A percentile compares a stretch with the other conserved stretches of the same genome.
Conservation (phyloP, 2,329 filamentous ascomycete genomes). For the Penicillium sp. region DNA sequence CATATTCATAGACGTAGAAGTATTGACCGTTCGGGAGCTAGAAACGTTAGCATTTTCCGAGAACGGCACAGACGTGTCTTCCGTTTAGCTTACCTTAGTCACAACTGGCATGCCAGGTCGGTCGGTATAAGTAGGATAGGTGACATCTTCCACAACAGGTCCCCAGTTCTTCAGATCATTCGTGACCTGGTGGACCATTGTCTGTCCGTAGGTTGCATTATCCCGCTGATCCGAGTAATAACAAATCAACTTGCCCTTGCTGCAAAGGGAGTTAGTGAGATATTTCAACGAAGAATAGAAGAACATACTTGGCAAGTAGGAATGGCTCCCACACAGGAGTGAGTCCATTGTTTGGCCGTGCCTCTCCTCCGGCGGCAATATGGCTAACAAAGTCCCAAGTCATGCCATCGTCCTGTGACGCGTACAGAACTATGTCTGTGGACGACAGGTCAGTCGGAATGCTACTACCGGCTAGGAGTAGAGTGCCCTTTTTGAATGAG, state of each 20-base stretch:
- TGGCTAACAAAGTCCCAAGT: constrained; percentile 67
- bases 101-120: constrained; percentile 69
- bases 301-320: constrained; percentile 49
- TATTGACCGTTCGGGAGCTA: constrained; percentile 58
- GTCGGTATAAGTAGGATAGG: constrained; percentile 52
- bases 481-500: constrained; percentile 58
- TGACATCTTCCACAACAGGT: constrained; percentile 59
- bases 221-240: constrained; percentile 73
- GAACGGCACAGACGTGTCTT: neutral
- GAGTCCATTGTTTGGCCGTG: constrained; percentile 60
- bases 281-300: neutral
- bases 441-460: constrained; percentile 53
- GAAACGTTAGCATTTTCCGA: neutral
- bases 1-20: constrained; percentile 65
- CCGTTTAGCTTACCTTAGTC: constrained; percentile 29
- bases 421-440: constrained; percentile 69
- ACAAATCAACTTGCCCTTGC: constrained; percentile 56
- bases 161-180: constrained; percentile 61
- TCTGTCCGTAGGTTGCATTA: constrained; percentile 60
- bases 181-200: constrained; percentile 63
- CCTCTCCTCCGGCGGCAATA: constrained; percentile 62
- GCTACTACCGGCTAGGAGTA: constrained; percentile 61
- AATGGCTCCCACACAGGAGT: constrained; percentile 74
- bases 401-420: constrained; percentile 56
- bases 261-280: constrained; percentile 8